A percentile compares a stretch with the other conserved stretches of the same genome.
Conservation (phyloP, 331 rosid genomes). For the Acacia pycnantha region DNA sequence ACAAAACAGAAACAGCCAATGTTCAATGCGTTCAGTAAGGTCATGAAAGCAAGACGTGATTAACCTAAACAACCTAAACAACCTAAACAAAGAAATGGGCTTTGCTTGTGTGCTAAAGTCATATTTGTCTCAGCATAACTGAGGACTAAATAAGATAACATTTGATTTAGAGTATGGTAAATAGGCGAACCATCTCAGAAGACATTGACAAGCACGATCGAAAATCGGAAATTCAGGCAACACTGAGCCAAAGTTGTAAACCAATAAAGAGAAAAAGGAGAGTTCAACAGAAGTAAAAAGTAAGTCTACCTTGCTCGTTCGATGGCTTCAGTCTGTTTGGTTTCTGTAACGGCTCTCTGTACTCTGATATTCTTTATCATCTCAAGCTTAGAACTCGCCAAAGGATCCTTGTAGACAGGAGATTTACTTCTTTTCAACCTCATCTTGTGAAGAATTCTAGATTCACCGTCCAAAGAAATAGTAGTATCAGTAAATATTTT, state of each 20-base stretch:
- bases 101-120: neutral
- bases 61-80: too few relatives aligned
- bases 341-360: constrained; percentile 71
- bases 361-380: constrained; percentile 91
- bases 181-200: neutral
- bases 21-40: constrained; percentile 15
- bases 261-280: neutral
- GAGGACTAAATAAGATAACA: neutral
- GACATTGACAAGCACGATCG: neutral
- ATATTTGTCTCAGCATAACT: neutral
- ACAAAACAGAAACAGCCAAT: constrained; percentile 13
- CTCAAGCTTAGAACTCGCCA: constrained; percentile 83
- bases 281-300: constrained; percentile 6
- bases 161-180: neutral
- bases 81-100: neutral
- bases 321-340: constrained; percentile 64
- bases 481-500: constrained; percentile 33
- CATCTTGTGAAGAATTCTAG: constrained; percentile 28
- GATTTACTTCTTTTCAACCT: constrained; percentile 47
- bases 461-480: constrained; percentile 26
- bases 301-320: constrained; percentile 76
- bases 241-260: neutral
- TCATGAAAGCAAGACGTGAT: neutral
- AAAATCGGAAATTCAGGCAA: neutral
- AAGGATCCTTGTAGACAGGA: constrained; percentile 84